Evolutionary conservation across 306 rosid species (phyloP).

Genomic region (Rubus idaeus): DNA sequence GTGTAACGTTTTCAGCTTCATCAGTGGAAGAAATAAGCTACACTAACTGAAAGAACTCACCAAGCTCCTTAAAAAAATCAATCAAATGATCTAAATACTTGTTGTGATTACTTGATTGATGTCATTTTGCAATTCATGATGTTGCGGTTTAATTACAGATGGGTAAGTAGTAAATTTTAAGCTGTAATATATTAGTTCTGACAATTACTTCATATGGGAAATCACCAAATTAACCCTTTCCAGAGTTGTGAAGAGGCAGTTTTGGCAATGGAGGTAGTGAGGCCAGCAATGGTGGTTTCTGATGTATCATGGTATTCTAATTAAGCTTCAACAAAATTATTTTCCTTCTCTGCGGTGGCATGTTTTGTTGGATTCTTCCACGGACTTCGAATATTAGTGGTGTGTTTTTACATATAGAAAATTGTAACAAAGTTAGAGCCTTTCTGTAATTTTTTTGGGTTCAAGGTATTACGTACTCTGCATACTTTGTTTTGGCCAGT

Average conservation of each 20-base stretch:
- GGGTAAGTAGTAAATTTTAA: slow-evolving; percentile 46
- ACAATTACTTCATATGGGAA: background rate
- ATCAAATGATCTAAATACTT: no score
- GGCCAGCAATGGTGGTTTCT: slow-evolving; percentile 66
- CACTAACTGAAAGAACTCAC: no score
- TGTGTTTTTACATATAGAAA: no score
- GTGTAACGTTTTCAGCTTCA: no score
- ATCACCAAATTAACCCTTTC: background rate
- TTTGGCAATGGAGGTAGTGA: slow-evolving; percentile 54
- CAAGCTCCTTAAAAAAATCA: no score
- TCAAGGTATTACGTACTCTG: background rate
- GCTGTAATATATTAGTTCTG: background rate
- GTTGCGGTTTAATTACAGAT: slow-evolving; percentile 83
- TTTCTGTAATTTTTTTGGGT: background rate
- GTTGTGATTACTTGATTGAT: no score
- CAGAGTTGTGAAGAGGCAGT: slow-evolving; percentile 77
- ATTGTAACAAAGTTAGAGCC: no score
- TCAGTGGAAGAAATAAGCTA: no score
- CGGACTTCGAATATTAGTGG: slow-evolving; percentile 20
- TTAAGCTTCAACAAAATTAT: slow-evolving; percentile 43
- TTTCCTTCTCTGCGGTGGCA: slow-evolving; percentile 63
- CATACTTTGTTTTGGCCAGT: slow-evolving; percentile 38
- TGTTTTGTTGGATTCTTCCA: slow-evolving; percentile 52
- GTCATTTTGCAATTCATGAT: slow-evolving; percentile 58
- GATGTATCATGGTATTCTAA: slow-evolving; percentile 67